These are phyloP conservation scores for Penicillium cosmopolitanum DNA, from an alignment of 495 filamentous ascomycete species.

Conservation along the genomic window DNA sequence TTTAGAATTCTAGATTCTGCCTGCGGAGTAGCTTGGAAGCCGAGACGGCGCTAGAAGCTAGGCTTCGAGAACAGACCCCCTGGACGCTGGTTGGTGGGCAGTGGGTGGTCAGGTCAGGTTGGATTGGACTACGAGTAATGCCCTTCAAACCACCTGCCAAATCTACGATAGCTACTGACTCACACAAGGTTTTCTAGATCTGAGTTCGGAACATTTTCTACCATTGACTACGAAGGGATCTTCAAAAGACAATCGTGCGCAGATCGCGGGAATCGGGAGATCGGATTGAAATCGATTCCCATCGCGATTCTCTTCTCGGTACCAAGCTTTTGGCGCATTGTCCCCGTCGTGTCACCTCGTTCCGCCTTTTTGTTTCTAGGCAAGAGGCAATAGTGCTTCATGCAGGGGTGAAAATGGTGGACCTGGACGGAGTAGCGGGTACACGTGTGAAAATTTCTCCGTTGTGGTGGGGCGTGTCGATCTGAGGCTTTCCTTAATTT, in stretches of 20 bases:
- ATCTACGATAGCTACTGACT: background rate
- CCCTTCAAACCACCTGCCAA: background rate
- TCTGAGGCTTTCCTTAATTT: background rate
- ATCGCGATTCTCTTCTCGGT: background rate
- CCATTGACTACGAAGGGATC: background rate
- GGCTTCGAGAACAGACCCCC: conserved; percentile 1
- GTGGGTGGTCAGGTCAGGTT: too few relatives aligned
- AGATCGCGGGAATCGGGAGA: background rate
- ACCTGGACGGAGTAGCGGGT: background rate
- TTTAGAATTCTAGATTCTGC: background rate
- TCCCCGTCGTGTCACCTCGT: background rate
- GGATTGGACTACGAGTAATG: background rate
- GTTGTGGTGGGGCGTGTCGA: background rate
- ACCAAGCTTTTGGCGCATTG: background rate
- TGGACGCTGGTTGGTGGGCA: too few relatives aligned
- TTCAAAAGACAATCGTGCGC: background rate
- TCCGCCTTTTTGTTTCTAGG: background rate
- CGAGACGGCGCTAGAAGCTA: background rate
- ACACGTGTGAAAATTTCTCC: background rate
- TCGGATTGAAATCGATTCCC: background rate
- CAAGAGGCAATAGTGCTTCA: background rate
- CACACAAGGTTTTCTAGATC: background rate
- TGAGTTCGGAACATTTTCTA: background rate
- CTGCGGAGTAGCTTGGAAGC: background rate
- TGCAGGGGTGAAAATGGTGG: background rate